Evolutionary conservation across 306 rosid species (phyloP).

Genomic region (Prunus davidiana): DNA sequence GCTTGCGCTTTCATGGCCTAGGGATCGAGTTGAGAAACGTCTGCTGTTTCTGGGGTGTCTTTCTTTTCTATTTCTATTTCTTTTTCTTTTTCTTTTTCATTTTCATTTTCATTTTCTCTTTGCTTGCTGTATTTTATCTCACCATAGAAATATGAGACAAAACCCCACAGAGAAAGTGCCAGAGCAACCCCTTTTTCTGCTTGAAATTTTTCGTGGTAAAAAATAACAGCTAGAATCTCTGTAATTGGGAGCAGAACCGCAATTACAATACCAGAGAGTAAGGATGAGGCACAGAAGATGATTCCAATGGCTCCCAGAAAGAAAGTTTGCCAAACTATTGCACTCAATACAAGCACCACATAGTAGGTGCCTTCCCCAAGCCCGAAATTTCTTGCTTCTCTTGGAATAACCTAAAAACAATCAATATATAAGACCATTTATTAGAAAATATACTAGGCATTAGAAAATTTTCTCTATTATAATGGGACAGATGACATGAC

Average conservation of each 20-base stretch:
- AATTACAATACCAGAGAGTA: slow-evolving; percentile 42
- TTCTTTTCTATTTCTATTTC: neutral
- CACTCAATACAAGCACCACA: slow-evolving; percentile 32
- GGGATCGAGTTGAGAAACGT: slow-evolving; percentile 7
- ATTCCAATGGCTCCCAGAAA: slow-evolving; percentile 56
- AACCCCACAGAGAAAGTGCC: slow-evolving; percentile 49
- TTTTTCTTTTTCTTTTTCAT: neutral
- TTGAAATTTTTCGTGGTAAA: slow-evolving; percentile 43
- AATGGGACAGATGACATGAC: neutral
- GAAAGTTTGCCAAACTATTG: slow-evolving; percentile 51
- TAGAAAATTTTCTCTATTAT: neutral
- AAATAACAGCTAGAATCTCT: slow-evolving; percentile 42
- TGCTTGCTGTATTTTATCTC: slow-evolving; percentile 37
- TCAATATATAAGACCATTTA: neutral
- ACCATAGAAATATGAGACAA: slow-evolving; percentile 55
- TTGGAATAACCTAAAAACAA: slow-evolving; percentile 35
- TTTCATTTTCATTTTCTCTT: neutral
- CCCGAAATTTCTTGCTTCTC: slow-evolving; percentile 42
- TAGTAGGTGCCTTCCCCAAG: slow-evolving; percentile 50
- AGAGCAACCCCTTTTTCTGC: slow-evolving; percentile 51
- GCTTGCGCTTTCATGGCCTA: neutral
- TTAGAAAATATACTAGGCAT: neutral
- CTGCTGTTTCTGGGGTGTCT: neutral
- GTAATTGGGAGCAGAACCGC: slow-evolving; percentile 41
- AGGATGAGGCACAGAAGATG: slow-evolving; percentile 50